Evolutionary conservation across 805 yeast species (phyloP).

Genomic region (Candida ficus): DNA sequence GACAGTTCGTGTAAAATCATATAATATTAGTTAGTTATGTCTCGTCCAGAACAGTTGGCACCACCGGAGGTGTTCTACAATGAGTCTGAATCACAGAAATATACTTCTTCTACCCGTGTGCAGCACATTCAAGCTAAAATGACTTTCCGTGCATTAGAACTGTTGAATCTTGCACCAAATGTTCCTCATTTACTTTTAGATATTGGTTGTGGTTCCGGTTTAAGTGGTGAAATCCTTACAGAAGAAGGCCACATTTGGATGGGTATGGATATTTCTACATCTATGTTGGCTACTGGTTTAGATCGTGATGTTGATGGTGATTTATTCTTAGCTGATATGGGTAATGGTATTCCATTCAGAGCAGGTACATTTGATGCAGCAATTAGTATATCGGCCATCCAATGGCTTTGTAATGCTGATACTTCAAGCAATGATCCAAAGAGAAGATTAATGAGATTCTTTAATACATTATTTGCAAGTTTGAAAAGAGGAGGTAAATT

Average conservation of each 20-base stretch:
- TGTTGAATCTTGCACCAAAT: slow-evolving; percentile 63
- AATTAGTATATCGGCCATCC: slow-evolving; percentile 89
- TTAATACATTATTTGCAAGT: slow-evolving; percentile 81
- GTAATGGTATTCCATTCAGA: slow-evolving; percentile 89
- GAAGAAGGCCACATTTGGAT: slow-evolving; percentile 95
- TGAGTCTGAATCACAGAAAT: slow-evolving; percentile 84
- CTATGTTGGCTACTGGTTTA: slow-evolving; percentile 92
- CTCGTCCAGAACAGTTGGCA: slow-evolving; percentile 94
- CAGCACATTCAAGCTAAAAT: slow-evolving; percentile 98
- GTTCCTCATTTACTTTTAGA: slow-evolving; percentile 67
- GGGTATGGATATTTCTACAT: slow-evolving; percentile 94
- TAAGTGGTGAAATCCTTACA: slow-evolving; percentile 87
- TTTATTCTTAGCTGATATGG: slow-evolving; percentile 86
- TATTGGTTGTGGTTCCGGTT: slow-evolving; percentile 96
- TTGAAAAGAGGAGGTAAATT: slow-evolving; percentile 94
- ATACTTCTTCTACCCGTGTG: slow-evolving; percentile 91
- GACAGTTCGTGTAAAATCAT: too few species aligned
- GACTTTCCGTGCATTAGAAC: slow-evolving; percentile 90
- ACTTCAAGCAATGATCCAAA: slow-evolving; percentile 77
- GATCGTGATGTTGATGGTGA: slow-evolving; percentile 95
- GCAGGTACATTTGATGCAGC: slow-evolving; percentile 98
- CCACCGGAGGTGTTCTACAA: slow-evolving; percentile 96
- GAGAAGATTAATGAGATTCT: slow-evolving; percentile 71
- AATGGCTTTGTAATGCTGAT: slow-evolving; percentile 98
- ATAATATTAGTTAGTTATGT: too few species aligned